Evolutionary conservation across 2,329 filamentous ascomycete genomes (phyloP), one percentile per base, ranked within the genome.

Genomic region (Didymosphaeria variabile): DNA sequence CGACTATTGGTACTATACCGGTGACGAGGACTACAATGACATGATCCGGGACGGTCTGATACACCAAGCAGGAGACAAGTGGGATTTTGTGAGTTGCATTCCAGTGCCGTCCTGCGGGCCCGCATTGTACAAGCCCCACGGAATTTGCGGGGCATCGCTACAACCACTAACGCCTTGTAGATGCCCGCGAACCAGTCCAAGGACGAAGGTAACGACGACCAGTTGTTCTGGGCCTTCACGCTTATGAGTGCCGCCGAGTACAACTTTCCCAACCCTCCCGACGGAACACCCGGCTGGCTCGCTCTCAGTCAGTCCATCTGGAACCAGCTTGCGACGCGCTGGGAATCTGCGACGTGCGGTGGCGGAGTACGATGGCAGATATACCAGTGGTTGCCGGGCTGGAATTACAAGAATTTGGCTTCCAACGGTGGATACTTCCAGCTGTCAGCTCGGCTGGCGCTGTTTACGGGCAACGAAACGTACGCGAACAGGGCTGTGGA

Each of bases 1-100:
- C 57, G 91, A 94, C 70, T 95, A 94, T 75, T 95, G 91, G 91
- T 91, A 89, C 73, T 91, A 91, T 74, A 93, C 91, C 0, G 88
- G 88, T 15, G 91, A 94, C 72, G 79, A 83, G 3, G 83, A 83
- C n/a, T 94, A 90, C 79, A 93, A 93, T 73, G 79, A 88, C 21
- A 79, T 91, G 32, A 86, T 87, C 17, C 84, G 83, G 29, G 82
- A 90, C 64, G 71, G 67, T 2, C 58, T 72, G 7, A 52, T 67
- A 19, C 57, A 63, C 49, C 70, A 74, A 56, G 60, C 68, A 29
- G 70, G 70, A 45, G 61, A 62, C 2, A 42, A 63, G 34, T 44
- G 38, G 34, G 58, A 70, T 47, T 60, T 64, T 40, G 67, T 68
- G 61, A 49, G 64, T 60, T 15, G 46, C 26, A 32, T 29, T 47